Percentiles rank a stretch among this genome's conserved stretches.
Evolutionary conservation across 176 grass and related monocot genomes (phyloP).

Genomic region (Cenchrus fungigraminus): DNA sequence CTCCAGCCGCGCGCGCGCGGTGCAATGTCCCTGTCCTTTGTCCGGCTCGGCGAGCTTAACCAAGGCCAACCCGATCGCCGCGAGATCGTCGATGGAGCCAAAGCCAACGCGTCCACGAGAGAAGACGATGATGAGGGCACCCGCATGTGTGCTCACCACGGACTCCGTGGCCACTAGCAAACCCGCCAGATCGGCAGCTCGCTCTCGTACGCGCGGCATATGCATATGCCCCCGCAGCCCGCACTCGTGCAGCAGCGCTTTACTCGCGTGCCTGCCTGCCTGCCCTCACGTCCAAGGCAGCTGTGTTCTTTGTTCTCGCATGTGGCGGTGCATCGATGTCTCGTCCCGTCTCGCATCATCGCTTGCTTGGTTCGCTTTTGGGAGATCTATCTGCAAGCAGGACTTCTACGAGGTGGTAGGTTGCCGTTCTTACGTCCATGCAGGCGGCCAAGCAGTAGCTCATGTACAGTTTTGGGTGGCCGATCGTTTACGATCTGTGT

Average conservation of each 20-base stretch:
- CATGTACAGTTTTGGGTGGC: not conserved
- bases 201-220: not conserved
- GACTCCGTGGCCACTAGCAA: not conserved
- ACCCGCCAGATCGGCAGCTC: constrained; percentile 10
- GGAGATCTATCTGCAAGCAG: not conserved
- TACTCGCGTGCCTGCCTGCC: not conserved
- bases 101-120: no score
- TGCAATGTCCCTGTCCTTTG: not conserved
- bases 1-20: not conserved
- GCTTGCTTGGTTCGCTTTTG: not conserved
- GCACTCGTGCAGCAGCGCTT: not conserved
- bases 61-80: not conserved
- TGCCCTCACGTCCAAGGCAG: constrained; percentile 34
- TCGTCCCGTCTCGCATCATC: not conserved
- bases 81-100: not conserved
- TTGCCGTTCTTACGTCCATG: no score
- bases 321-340: not conserved
- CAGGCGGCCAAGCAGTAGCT: no score
- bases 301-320: not conserved
- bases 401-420: not conserved
- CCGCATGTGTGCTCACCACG: constrained; percentile 6
- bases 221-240: not conserved
- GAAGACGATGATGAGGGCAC: not conserved
- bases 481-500: not conserved
- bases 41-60: not conserved